Evolutionary conservation across 1,139 yeast species (phyloP).

Genomic region (Debaryomyces psychrophilus): DNA sequence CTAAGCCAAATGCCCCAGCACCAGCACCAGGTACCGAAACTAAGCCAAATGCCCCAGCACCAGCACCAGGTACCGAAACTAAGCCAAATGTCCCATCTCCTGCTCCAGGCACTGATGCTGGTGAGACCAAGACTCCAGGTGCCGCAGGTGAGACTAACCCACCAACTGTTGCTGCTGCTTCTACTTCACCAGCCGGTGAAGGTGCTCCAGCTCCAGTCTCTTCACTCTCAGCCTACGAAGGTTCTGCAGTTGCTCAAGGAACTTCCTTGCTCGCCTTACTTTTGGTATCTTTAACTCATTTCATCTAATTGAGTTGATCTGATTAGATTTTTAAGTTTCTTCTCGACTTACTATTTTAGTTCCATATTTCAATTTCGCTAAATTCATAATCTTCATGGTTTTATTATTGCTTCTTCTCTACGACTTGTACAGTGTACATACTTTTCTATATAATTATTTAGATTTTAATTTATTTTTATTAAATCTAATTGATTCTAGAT

Average conservation of each 20-base stretch:
- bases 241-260: conserved; percentile 27
- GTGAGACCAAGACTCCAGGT: conserved; percentile 15
- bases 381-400: neutral
- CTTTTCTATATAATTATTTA: neutral
- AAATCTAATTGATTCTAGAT: too few relatives aligned
- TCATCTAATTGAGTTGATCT: conserved; percentile 11
- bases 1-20: conserved; percentile 12
- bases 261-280: conserved; percentile 31
- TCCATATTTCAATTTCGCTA: neutral
- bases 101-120: conserved; percentile 15
- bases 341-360: neutral
- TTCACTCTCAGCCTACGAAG: conserved; percentile 21
- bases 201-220: conserved; percentile 12
- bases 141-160: conserved; percentile 12
- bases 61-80: conserved; percentile 15
- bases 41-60: conserved; percentile 21
- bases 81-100: conserved; percentile 21
- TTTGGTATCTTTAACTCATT: conserved; percentile 33
- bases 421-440: neutral
- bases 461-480: neutral
- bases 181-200: conserved; percentile 12
- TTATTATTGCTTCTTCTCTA: neutral
- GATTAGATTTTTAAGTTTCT: neutral
- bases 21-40: conserved; percentile 15
- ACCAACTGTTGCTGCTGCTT: conserved; percentile 15